phyloP scores from a whole-genome alignment of 2,329 filamentous ascomycete species.

The Ceratocystis alfenasii region DNA sequence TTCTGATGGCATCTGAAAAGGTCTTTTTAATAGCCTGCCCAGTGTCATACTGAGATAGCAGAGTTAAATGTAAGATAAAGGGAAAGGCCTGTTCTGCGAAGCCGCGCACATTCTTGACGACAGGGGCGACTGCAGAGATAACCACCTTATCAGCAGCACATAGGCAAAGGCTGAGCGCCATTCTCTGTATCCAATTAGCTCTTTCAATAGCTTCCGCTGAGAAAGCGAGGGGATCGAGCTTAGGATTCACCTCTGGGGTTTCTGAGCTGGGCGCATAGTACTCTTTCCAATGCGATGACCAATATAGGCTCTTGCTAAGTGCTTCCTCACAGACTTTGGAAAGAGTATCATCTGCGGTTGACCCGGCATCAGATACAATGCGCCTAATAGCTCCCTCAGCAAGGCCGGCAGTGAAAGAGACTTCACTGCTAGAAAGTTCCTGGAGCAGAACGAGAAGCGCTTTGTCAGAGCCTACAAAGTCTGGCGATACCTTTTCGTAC shows the following conservation, averaged over 20 bases:
- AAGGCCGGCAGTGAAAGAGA: conserved; percentile 44
- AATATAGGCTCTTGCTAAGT: conserved; percentile 40
- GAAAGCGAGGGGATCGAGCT: conserved; percentile 27
- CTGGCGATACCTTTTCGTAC: conserved; percentile 38
- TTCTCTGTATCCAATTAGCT: conserved; percentile 46
- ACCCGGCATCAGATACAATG: conserved; percentile 43
- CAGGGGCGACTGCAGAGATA: conserved; percentile 53
- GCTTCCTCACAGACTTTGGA: conserved; percentile 40
- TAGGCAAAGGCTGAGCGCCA: conserved; percentile 33
- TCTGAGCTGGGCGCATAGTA: conserved; percentile 48
- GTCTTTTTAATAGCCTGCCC: conserved; percentile 46
- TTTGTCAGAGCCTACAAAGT: conserved; percentile 46
- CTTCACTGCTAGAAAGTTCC: conserved; percentile 46
- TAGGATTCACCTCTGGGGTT: conserved; percentile 13
- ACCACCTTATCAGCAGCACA: conserved; percentile 37
- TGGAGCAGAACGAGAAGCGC: conserved; percentile 51
- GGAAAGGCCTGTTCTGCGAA: conserved; percentile 68
- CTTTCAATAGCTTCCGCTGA: conserved; percentile 34
- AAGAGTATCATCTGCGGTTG: conserved; percentile 37
- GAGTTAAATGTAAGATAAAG: conserved; percentile 70
- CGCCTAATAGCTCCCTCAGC: conserved; percentile 49
- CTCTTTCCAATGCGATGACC: conserved; percentile 45
- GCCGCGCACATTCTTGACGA: conserved; percentile 52
- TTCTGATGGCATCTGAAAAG: conserved; percentile 53
- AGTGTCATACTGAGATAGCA: conserved; percentile 55